Evolutionary conservation across 331 rosid genomes (phyloP).

Genomic region (Cydonia oblonga): DNA sequence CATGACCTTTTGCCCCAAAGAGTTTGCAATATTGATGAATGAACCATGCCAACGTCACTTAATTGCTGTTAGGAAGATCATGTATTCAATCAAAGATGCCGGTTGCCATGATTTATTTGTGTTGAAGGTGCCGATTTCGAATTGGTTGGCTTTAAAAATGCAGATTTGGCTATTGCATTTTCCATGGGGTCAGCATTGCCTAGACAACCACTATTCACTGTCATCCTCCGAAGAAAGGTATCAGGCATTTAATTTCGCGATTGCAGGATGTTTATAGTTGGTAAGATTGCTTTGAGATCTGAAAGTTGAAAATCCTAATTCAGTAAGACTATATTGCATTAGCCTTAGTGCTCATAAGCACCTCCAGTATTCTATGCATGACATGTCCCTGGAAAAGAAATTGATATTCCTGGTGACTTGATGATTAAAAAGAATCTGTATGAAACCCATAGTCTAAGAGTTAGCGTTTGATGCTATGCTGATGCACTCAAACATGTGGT

Average conservation of each 20-base stretch:
- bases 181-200: too few species aligned
- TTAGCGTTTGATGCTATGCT: slow-evolving; percentile 23
- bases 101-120: slow-evolving; percentile 94
- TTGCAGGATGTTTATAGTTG: slow-evolving; percentile 98
- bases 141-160: slow-evolving; percentile 74
- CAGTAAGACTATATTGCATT: slow-evolving; percentile 55
- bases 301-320: slow-evolving; percentile 56
- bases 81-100: slow-evolving; percentile 84
- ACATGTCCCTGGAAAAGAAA: slow-evolving; percentile 35
- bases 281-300: slow-evolving; percentile 98
- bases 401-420: slow-evolving; percentile 42
- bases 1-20: slow-evolving; percentile 39
- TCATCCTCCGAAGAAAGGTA: slow-evolving; percentile 91
- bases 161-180: too few species aligned
- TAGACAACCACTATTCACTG: slow-evolving; percentile 33
- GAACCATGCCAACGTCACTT: slow-evolving; percentile 81
- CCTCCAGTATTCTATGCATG: slow-evolving; percentile 52
- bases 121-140: slow-evolving; percentile 98
- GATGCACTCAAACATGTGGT: slow-evolving; percentile 15
- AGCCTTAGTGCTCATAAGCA: slow-evolving; percentile 66
- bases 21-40: slow-evolving; percentile 70
- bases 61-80: slow-evolving; percentile 77
- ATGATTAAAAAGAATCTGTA: slow-evolving; percentile 17
- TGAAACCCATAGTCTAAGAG: background rate
- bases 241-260: slow-evolving; percentile 70